phyloP scores from a whole-genome alignment of 2,329 filamentous ascomycete species.

The Diaporthe batatas region DNA sequence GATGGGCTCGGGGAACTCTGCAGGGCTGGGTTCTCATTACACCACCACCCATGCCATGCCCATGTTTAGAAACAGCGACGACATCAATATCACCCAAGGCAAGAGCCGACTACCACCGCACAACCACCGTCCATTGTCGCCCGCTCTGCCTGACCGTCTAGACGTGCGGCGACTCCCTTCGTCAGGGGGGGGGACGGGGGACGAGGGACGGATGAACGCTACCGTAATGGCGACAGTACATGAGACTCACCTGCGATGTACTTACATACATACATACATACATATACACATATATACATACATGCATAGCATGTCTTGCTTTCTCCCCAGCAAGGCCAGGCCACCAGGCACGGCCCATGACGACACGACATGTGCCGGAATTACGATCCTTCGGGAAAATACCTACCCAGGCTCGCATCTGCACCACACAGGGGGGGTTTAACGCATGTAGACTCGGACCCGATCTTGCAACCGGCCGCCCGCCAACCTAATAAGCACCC shows the following conservation, averaged over 20 bases:
- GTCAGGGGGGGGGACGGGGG: not conserved
- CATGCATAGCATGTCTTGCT: not conserved
- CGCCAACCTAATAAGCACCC: no score
- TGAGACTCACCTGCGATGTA: not conserved
- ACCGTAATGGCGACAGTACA: not conserved
- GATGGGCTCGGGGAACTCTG: not conserved
- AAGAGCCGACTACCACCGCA: not conserved
- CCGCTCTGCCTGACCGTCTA: not conserved
- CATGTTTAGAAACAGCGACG: not conserved
- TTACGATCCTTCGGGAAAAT: constrained; percentile 13
- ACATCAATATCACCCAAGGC: not conserved
- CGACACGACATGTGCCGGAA: constrained; percentile 24
- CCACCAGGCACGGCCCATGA: constrained; percentile 8
- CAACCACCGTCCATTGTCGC: no score
- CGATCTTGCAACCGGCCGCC: constrained; percentile 3
- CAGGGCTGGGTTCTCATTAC: no score
- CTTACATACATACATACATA: no score
- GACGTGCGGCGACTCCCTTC: not conserved
- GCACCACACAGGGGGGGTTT: not conserved
- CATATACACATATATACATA: no score
- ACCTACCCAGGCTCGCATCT: not conserved
- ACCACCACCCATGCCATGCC: not conserved
- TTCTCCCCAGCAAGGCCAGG: not conserved
- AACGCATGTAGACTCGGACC: not conserved
- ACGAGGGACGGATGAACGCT: not conserved